Evolutionary conservation across 257 asterid genomes (phyloP), one percentile per base, ranked within the genome.

Genomic region (Thymus quinquecostatus): DNA sequence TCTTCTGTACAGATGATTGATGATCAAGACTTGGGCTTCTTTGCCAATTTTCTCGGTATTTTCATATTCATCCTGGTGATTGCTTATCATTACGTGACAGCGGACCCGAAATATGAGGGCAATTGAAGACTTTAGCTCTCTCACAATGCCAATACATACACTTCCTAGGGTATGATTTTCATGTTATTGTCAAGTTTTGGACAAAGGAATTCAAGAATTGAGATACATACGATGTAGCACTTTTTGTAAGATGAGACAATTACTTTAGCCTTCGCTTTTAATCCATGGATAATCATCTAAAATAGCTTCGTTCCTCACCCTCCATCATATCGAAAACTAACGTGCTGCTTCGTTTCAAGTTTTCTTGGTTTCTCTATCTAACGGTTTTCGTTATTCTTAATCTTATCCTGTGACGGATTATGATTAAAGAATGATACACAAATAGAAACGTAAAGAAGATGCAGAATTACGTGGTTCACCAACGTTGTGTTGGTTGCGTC

Each of bases 41-140:
- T 94, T 60, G 99, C 99, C 93, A 94, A 94, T 77, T 86, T 94
- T 77, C 97, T 94, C 27, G 99, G 99, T 9, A 88, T 94, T 72
- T 88, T 88, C 79, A 88, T 92, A 47, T 91, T 94, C 68, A 80
- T 80, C 41, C 85, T 91, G 82, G 98, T 94, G 74, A 84, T 94
- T 56, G 97, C 97, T 48, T 94, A 94, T 73, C 98, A 94, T 68
- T 91, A 89, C 47, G 99, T 94, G 70, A 72, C 87, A 90, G 98
- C 95, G 1, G 98, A 94, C 78, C 96, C 97, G 1, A 92, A 94
- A 64, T 92, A 94, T 50, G 98, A 89, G 83, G 95, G 87, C 77
- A 94, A 88, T 79, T 94, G 85, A 84, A 73, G 77, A 66, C 76
- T 66, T 58, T 75, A 21, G 21, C 30, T 64, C 53, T 48, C 48